Evolutionary conservation across 2,329 filamentous ascomycete species (phyloP), one percentile per base, ranked within the genome.

Genomic region (Penicillium sp.): DNA sequence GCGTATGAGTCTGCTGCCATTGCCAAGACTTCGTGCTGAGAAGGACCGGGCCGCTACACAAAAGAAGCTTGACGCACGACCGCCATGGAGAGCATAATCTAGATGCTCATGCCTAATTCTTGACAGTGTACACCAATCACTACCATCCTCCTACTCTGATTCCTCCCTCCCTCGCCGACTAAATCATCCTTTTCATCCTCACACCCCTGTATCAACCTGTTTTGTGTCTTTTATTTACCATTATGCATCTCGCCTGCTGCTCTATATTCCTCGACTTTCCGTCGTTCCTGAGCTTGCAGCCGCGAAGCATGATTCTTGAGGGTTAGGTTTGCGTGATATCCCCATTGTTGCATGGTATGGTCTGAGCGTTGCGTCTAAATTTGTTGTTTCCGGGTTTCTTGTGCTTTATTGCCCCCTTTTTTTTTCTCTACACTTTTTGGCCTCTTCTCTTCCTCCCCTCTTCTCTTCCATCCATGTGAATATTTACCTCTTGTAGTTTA

Each of bases 1-100:
- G 12, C 67, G 75, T 10, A 62, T 64, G 26, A 77, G 74, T 59
- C 60, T 77, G 49, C 64, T 77, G 30, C 75, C 75, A 18, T 48
- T 74, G 39, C 68, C 71, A 2, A 72, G 67, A 46, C 26, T 24
- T n/a, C 60, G 60, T n/a, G 54, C 49, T 4, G 69, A 67, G 10
- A 65, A 69, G 17, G 66, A 70, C 10, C 68, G 64, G 51, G 54
- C 62, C 5, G 37, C 64, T 12, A 55, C 52, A 47, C 36, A 59
- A 47, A 65, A 55, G 34, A 68, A 64, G 32, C 44, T 66, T 24
- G 65, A 67, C 29, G 61, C 68, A 7, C 67, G 70, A 30, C 73
- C 73, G 9, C 70, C 59, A 8, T 75, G 72, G 71, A 63, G 71
- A 40, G 46, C 32, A 26, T 55, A 17, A 48, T 36, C 10, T 29